Conservation (phyloP, 768 basidiomycete genomes). For the Termitomyces sp. region DNA sequence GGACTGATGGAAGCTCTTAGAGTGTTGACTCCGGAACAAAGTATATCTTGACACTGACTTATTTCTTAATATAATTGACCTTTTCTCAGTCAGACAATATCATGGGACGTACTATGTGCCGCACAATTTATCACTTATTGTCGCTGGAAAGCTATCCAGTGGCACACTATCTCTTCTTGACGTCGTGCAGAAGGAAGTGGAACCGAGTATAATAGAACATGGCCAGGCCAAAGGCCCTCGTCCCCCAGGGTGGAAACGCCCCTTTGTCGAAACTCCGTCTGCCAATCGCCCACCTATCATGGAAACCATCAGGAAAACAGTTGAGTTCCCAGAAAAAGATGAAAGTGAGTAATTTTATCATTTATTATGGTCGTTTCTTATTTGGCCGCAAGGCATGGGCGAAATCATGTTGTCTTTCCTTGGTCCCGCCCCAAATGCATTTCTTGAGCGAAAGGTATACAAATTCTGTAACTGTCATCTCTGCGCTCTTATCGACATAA, state of each 20-base stretch:
- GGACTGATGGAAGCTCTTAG: conserved; percentile 92
- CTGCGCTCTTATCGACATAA: conserved; percentile 3
- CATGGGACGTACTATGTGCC: conserved; percentile 90
- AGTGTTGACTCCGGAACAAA: conserved; percentile 82
- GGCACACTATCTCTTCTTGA: conserved; percentile 74
- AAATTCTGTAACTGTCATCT: not conserved
- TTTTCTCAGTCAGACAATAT: conserved; percentile 73
- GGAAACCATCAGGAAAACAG: conserved; percentile 52
- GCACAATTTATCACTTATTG: conserved; percentile 87
- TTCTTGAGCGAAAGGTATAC: conserved; percentile 65
- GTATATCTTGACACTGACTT: conserved; percentile 36
- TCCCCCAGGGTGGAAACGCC: conserved; percentile 87
- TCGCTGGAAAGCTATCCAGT: conserved; percentile 80
- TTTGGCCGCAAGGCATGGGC: conserved; percentile 51
- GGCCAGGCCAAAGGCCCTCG: conserved; percentile 65
- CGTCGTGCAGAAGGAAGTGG: conserved; percentile 79
- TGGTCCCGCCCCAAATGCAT: conserved; percentile 72
- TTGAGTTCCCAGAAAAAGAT: conserved; percentile 96
- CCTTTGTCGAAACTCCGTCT: conserved; percentile 87
- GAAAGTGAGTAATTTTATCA: conserved; percentile 53
- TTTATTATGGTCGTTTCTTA: not conserved
- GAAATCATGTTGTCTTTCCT: conserved; percentile 76
- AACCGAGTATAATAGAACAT: conserved; percentile 77
- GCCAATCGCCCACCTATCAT: conserved; percentile 52
- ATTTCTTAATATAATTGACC: conserved; percentile 1